phyloP scores from a whole-genome alignment of 805 yeast genomes.

The Babjeviella inositovora region DNA sequence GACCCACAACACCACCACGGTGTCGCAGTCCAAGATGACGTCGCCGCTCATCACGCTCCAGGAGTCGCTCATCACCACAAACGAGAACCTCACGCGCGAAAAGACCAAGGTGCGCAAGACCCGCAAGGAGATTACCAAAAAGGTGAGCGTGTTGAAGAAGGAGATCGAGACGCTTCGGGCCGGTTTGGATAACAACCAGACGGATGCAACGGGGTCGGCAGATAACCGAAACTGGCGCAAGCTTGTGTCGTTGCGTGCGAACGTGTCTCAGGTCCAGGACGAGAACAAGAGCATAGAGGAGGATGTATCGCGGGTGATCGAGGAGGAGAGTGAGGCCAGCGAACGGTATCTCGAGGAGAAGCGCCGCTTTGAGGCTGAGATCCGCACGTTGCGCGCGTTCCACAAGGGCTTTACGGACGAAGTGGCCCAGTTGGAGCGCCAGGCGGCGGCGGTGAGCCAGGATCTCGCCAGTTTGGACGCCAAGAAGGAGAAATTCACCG shows the following conservation, averaged over 20 bases:
- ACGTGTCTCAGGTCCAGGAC: slow-evolving; percentile 20
- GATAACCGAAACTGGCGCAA: slow-evolving; percentile 35
- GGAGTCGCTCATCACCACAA: slow-evolving; percentile 49
- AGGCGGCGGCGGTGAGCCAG: slow-evolving; percentile 8
- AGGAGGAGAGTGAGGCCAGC: slow-evolving; percentile 18
- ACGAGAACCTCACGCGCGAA: slow-evolving; percentile 40
- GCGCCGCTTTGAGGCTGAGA: slow-evolving; percentile 16
- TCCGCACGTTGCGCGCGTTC: slow-evolving; percentile 12
- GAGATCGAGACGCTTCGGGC: slow-evolving; percentile 40
- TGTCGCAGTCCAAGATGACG: slow-evolving; percentile 14
- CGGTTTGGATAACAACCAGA: slow-evolving; percentile 30
- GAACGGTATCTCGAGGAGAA: slow-evolving; percentile 19
- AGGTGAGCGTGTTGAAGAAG: slow-evolving; percentile 26
- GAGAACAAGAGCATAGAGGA: slow-evolving; percentile 16
- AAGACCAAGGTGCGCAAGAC: slow-evolving; percentile 37
- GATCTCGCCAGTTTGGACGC: slow-evolving; percentile 11
- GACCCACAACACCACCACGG: slow-evolving; percentile 11
- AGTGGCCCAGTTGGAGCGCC: slow-evolving; percentile 6
- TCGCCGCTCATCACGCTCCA: slow-evolving; percentile 51
- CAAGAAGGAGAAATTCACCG: slow-evolving; percentile 14
- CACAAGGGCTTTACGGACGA: slow-evolving; percentile 10
- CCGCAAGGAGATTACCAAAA: slow-evolving; percentile 42
- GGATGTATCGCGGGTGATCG: slow-evolving; percentile 12
- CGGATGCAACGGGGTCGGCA: too few species aligned
- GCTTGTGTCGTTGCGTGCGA: slow-evolving; percentile 30